phyloP scores from a whole-genome alignment of 2,329 filamentous ascomycete genomes.

The Colletotrichum musicola region DNA sequence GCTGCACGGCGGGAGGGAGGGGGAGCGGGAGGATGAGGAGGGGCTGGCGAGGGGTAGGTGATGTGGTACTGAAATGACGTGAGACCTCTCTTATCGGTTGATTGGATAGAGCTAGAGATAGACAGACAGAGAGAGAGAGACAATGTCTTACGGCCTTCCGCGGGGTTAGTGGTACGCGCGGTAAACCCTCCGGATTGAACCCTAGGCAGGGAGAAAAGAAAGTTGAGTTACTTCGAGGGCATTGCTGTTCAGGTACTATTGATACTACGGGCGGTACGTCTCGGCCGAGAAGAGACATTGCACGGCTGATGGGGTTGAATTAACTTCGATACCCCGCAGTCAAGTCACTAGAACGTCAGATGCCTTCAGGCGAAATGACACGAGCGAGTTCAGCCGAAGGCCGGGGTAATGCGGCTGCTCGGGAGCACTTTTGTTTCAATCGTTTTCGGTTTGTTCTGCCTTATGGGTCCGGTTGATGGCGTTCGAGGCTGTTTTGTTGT shows the following conservation, averaged over 20 bases:
- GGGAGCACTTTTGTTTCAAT: too few species aligned
- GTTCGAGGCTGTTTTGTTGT: too few species aligned
- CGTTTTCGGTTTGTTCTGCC: too few species aligned
- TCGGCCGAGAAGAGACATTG: neutral
- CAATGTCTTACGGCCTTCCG: constrained; percentile 6
- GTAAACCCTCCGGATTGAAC: constrained; percentile 7
- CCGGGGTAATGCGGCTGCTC: neutral
- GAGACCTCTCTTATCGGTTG: constrained; percentile 31
- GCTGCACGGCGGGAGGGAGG: neutral
- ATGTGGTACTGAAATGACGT: constrained; percentile 28
- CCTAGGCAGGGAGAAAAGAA: neutral
- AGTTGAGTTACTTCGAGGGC: neutral
- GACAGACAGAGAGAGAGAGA: neutral
- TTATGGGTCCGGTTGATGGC: too few species aligned
- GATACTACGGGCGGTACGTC: neutral
- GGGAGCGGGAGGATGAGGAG: constrained; percentile 14
- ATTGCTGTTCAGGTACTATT: too few species aligned
- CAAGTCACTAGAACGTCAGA: constrained; percentile 2
- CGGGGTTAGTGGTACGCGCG: neutral
- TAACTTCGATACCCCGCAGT: constrained; percentile 21
- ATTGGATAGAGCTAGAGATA: neutral
- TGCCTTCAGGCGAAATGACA: neutral
- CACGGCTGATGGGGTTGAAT: neutral
- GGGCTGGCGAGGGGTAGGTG: neutral
- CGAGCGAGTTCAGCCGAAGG: neutral